These are phyloP conservation scores for Adiantum capillusveneris DNA, from an alignment of 75 land plant species.

Conservation along the genomic window DNA sequence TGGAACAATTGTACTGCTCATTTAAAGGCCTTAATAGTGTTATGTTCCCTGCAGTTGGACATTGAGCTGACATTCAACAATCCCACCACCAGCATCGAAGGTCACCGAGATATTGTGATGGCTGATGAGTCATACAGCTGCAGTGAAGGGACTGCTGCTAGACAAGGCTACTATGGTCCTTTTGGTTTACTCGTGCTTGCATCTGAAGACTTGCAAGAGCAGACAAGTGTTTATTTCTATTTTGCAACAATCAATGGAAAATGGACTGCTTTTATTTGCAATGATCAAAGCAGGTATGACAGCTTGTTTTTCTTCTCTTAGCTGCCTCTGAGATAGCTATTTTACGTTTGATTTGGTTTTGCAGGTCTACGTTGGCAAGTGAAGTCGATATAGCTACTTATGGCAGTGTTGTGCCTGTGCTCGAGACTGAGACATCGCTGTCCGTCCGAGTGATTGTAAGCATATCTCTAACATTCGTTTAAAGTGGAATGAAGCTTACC, in stretches of 20 bases:
- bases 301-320: too few species aligned
- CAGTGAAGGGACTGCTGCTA: slow-evolving; percentile 41
- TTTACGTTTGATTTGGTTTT: neutral
- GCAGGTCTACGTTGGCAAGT: slow-evolving; percentile 58
- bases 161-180: slow-evolving; percentile 49
- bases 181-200: slow-evolving; percentile 77
- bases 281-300: slow-evolving; percentile 63
- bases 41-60: slow-evolving; percentile 43
- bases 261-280: slow-evolving; percentile 50
- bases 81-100: slow-evolving; percentile 6
- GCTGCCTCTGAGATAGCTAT: neutral
- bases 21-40: too few species aligned
- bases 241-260: slow-evolving; percentile 37
- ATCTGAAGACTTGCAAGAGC: slow-evolving; percentile 41
- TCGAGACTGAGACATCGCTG: slow-evolving; percentile 44
- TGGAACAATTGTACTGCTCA: too few species aligned
- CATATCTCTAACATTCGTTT: too few species aligned
- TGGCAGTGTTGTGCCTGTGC: slow-evolving; percentile 57
- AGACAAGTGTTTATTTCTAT: slow-evolving; percentile 75
- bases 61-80: slow-evolving; percentile 48
- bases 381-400: slow-evolving; percentile 40
- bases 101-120: neutral
- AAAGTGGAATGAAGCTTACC: too few species aligned
- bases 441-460: slow-evolving; percentile 64
- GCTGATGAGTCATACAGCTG: slow-evolving; percentile 24